Conservation (phyloP, 768 basidiomycete species). For the Chalciporus sphaerocephalus region DNA sequence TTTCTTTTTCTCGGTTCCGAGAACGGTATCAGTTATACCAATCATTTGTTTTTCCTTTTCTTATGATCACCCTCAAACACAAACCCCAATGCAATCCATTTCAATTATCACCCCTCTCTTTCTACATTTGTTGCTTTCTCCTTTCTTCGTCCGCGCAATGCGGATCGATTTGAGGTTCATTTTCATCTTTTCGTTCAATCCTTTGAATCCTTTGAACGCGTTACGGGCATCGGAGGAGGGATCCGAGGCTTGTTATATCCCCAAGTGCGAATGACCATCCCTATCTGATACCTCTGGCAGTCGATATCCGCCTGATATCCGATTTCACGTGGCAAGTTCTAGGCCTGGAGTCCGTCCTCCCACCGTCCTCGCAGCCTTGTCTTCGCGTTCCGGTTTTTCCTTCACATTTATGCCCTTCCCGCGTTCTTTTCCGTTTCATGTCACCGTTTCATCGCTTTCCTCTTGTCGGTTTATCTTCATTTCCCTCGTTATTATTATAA, state of each 20-base stretch:
- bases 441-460: slow-evolving; percentile 5
- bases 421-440: not conserved
- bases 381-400: not conserved
- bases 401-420: not conserved
- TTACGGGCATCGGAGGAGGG: not conserved
- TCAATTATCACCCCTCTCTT: not conserved
- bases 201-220: not conserved
- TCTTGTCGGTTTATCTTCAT: not conserved
- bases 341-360: not conserved
- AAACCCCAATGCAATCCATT: not conserved
- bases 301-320: not conserved
- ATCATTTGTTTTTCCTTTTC: slow-evolving; percentile 6
- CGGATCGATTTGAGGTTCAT: not conserved
- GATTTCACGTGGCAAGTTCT: not conserved
- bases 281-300: not conserved
- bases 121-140: not conserved
- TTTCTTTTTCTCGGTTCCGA: not conserved
- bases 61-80: not conserved
- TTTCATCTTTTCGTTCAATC: not conserved
- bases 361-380: not conserved
- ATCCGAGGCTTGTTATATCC: not conserved
- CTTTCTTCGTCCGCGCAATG: not conserved
- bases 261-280: not conserved
- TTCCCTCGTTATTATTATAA: not conserved
- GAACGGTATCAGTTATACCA: slow-evolving; percentile 20